Conservation (phyloP, 2,329 filamentous ascomycete genomes). For the Diplodia mutila region DNA sequence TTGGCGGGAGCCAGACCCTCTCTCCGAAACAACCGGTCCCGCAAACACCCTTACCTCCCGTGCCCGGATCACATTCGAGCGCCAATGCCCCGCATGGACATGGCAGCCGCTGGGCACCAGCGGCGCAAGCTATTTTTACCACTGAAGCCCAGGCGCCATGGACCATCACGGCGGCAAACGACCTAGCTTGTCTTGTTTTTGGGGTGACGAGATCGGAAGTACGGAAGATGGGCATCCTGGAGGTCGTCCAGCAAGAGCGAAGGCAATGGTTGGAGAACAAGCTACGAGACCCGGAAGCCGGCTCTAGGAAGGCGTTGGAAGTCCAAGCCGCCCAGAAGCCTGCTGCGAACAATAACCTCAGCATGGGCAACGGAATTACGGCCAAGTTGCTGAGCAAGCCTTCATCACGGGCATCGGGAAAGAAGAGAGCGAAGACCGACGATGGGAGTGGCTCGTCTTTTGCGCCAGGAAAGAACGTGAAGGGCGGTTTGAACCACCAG, state of each 20-base stretch:
- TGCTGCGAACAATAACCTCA: conserved; percentile 43
- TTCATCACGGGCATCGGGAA: conserved; percentile 58
- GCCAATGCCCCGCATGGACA: conserved; percentile 71
- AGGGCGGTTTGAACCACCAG: conserved; percentile 67
- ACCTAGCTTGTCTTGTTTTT: conserved; percentile 95
- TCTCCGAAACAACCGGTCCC: conserved; percentile 46
- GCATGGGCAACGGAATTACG: conserved; percentile 83
- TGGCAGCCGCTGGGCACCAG: conserved; percentile 85
- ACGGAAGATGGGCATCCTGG: conserved; percentile 89
- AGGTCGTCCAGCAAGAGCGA: conserved; percentile 89
- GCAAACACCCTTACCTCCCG: conserved; percentile 36
- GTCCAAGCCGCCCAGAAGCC: conserved; percentile 42
- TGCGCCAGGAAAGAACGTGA: conserved; percentile 51
- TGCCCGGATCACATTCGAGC: conserved; percentile 40
- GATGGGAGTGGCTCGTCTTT: conserved; percentile 59
- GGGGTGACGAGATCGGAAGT: conserved; percentile 98
- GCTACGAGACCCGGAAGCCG: conserved; percentile 65
- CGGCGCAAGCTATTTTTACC: conserved; percentile 95
- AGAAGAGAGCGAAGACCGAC: conserved; percentile 66
- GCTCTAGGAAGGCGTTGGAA: conserved; percentile 43
- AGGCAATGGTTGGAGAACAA: conserved; percentile 89
- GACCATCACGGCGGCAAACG: conserved; percentile 96
- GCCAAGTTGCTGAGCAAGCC: conserved; percentile 87
- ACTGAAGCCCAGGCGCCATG: conserved; percentile 89
- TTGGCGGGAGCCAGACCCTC: conserved; percentile 33